Conservation (phyloP, 805 yeast species). For the Pichia nakasei region DNA sequence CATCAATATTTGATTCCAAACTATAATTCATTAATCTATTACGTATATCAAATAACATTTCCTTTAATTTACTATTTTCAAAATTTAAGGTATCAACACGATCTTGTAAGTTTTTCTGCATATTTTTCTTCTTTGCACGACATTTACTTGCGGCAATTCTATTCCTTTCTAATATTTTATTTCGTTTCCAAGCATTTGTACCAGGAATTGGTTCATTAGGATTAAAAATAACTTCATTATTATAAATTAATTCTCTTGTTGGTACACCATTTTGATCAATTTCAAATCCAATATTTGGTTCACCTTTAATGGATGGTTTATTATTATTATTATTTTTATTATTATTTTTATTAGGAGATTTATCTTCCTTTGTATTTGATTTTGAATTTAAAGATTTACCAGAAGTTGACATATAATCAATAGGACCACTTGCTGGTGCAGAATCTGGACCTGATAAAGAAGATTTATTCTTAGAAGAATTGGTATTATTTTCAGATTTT, state of each 20-base stretch:
- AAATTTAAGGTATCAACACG: slow-evolving; percentile 42
- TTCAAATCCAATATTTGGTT: slow-evolving; percentile 1
- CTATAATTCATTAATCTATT: slow-evolving; percentile 1
- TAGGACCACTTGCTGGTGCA: background rate
- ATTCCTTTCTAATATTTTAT: slow-evolving; percentile 78
- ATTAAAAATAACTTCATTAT: slow-evolving; percentile 46
- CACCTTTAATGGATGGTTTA: too few species aligned
- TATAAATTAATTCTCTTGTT: slow-evolving; percentile 42
- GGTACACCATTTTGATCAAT: slow-evolving; percentile 32
- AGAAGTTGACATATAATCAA: background rate
- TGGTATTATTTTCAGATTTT: background rate
- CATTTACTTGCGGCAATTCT: slow-evolving; percentile 94
- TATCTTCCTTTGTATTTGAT: too few species aligned
- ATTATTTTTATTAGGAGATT: background rate
- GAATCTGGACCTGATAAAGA: background rate
- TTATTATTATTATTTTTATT: background rate
- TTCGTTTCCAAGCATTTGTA: slow-evolving; percentile 61
- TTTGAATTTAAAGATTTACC: too few species aligned
- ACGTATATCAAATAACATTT: slow-evolving; percentile 20
- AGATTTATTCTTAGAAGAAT: too few species aligned
- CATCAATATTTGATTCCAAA: background rate
- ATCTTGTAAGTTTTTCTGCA: slow-evolving; percentile 57
- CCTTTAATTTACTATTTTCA: slow-evolving; percentile 33
- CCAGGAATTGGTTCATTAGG: slow-evolving; percentile 55
- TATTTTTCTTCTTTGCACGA: slow-evolving; percentile 83